Evolutionary conservation across 306 rosid species (phyloP), one percentile per base, ranked within the genome.

Genomic region (Prunus salicina): DNA sequence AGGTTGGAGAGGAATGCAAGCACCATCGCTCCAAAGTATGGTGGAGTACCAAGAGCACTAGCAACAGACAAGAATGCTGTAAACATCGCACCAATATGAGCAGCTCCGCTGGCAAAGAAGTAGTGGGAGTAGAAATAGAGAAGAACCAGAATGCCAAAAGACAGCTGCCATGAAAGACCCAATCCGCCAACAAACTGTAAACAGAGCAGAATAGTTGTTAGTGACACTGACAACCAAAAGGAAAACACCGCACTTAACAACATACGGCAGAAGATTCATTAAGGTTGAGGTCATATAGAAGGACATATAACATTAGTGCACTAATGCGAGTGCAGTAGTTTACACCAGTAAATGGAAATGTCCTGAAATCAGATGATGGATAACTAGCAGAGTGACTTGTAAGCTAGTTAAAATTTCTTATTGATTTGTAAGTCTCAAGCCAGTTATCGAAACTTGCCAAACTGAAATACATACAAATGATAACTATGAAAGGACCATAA

Each of bases 81-180:
- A 73, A 96, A 96, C 99, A 96, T 96, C 52, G 99, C 99, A 27
- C 99, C 99, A 11, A 96, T 96, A 77, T 96, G 99, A 79, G 99
- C 99, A 52, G 99, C 99, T 72, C 98, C 99, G 79, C 99, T 96
- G 20, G 99, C 99, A 76, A 96, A 96, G 89, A 96, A 96, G 90
- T 96, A 96, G 84, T 96, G 99, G 0, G 99, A 87, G 86, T 96
- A 96, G 86, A 96, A 96, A 80, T 96, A 96, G 63, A 96, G 97
- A 55, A 96, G 97, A 81, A 92, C 98, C 50, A 96, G 91, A 81
- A 96, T 91, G 57, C 98, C 99, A 60, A 96, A 96, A 57, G 99
- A 93, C 28, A 82, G 75, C 77, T 92, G 99, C 99, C 99, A 96
- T 15, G 97, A 88, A 52, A 96, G 98, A 76, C 98, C 99, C 79